Percentiles rank a stretch among this genome's conserved stretches.
Conservation (phyloP, 108 stramenopile genomes). For the Poteriospumella lacustris region DNA sequence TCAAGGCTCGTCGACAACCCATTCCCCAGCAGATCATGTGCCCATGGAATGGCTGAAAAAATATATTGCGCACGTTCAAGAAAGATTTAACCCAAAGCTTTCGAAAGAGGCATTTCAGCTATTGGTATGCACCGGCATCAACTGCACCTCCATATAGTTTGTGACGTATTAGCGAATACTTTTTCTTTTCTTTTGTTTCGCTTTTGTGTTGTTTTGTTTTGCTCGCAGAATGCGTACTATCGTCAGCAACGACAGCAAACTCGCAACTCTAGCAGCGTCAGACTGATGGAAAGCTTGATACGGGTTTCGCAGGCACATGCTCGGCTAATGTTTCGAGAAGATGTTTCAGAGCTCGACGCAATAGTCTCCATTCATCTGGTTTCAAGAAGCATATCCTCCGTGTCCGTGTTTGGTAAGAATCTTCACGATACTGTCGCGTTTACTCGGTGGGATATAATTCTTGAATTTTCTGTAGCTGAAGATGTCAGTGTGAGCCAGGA, state of each 20-base stretch:
- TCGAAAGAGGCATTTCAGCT: conserved; percentile 63
- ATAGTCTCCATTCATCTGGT: neutral
- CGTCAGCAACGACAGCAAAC: conserved; percentile 32
- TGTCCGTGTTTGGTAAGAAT: neutral
- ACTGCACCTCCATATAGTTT: neutral
- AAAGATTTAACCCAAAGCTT: conserved; percentile 67
- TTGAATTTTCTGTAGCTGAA: too few relatives aligned
- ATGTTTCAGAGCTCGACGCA: conserved; percentile 16
- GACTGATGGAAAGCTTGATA: conserved; percentile 85
- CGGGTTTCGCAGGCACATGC: conserved; percentile 91
- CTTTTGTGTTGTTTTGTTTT: neutral
- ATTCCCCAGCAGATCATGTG: conserved; percentile 47
- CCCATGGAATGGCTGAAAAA: conserved; percentile 73
- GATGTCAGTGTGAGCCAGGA: too few relatives aligned
- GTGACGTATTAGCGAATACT: neutral
- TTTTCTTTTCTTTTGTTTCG: neutral
- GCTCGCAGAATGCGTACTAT: conserved; percentile 61
- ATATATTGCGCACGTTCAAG: conserved; percentile 78
- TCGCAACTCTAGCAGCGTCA: conserved; percentile 57
- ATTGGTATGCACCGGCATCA: conserved; percentile 35
- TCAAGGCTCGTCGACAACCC: neutral
- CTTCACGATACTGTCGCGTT: too few relatives aligned
- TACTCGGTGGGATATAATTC: too few relatives aligned
- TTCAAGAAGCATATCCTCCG: neutral
- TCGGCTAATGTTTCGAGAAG: conserved; percentile 76